Evolutionary conservation across 495 filamentous ascomycete genomes (phyloP).

Genomic region (Penicillium mononematosum): DNA sequence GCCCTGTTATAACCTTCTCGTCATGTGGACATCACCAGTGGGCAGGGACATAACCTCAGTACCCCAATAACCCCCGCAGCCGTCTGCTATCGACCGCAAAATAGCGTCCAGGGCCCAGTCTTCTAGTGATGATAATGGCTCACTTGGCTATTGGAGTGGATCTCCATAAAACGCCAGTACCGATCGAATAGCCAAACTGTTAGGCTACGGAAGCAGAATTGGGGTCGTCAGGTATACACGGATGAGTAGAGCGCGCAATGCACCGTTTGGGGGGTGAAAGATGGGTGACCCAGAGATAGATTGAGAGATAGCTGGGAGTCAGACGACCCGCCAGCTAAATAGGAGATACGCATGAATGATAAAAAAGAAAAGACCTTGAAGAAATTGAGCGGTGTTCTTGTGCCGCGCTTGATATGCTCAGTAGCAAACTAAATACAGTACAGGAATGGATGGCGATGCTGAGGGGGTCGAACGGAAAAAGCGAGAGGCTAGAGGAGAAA

Average conservation of each 20-base stretch:
- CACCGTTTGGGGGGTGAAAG: constrained; percentile 1
- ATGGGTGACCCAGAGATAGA: not conserved
- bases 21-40: not conserved
- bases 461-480: constrained; percentile 6
- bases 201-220: not conserved
- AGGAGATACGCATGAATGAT: not conserved
- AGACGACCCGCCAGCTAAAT: not conserved
- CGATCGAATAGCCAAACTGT: too few species aligned
- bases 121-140: too few species aligned
- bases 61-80: not conserved
- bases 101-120: not conserved
- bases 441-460: constrained; percentile 14
- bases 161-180: too few species aligned
- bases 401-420: constrained; percentile 12
- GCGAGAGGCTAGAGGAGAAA: constrained; percentile 24
- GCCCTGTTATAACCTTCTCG: not conserved
- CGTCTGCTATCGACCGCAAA: not conserved
- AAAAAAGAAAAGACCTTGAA: not conserved
- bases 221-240: not conserved
- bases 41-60: not conserved
- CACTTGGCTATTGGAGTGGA: too few species aligned
- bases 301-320: not conserved
- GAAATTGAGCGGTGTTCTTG: constrained; percentile 7
- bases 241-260: not conserved
- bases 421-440: constrained; percentile 28